Base-by-base conservation (phyloP, 345 rosid genomes). In the Xanthoceras sorbifolium region DNA sequence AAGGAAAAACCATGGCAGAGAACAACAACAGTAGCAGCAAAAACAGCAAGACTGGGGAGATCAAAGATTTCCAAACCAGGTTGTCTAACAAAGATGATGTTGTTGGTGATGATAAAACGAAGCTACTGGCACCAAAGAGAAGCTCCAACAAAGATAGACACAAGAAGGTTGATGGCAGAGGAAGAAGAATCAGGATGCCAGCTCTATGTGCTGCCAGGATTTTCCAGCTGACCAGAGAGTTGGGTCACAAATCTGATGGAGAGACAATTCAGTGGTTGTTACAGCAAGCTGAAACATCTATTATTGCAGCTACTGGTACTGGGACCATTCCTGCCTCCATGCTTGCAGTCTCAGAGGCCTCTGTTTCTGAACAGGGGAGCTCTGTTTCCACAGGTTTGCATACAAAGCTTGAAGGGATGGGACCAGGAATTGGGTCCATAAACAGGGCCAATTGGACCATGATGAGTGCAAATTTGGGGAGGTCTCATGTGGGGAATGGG, bases 121-220 rank as follows among this genome's bases (percentile, higher is more conserved):
- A 87, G 84, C 86, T 80, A 60, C 78, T 86, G 18, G 92, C 85
- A 5, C 89, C 92, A 28, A 88, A 86, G 72, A 77, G 94, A 78
- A 87, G 85, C 82, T 85, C 92, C 29, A 90, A 85, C 89, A 90
- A 89, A 67, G 94, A 90, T 80, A 81, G 91, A 74, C 94, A 90
- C 91, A 90, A 87, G 48, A 90, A 90, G 54, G 94, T 90, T 26
- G 94, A 90, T 75, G 94, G 94, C 8, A 72, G 94, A 80, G 94
- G 94, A 26, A 81, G 91, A 62, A 84, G 94, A 76, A 89, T 90
- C 74, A 79, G 94, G 92, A 90, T 90, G 92, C 94, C 94, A 10
- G 94, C 92, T 68, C 82, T 90, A 12, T 90, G 92, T 70, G 94
- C 94, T 0, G 92, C 94, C 20, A 86, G 94, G 84, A 90, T 90